Percentiles rank a stretch among this genome's conserved stretches.
Conservation (phyloP, 179 eudicot species). For the Spinacia oleracea region DNA sequence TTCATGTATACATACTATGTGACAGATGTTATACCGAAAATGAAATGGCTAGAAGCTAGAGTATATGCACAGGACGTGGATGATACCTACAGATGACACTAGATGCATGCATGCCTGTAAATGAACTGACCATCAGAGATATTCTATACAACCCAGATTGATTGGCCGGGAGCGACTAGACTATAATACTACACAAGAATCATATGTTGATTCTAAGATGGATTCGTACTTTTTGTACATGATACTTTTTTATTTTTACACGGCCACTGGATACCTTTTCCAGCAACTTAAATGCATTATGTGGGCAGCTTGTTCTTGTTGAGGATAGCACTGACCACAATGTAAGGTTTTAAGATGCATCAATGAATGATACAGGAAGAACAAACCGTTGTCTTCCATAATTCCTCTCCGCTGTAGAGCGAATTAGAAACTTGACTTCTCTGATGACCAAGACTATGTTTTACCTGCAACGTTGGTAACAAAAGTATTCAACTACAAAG, state of each 20-base stretch:
- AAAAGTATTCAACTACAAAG: no score
- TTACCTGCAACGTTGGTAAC: constrained; percentile 58
- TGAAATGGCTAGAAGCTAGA: constrained; percentile 35
- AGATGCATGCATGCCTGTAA: constrained; percentile 28
- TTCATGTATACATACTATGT: constrained; percentile 5
- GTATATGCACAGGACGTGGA: constrained; percentile 37
- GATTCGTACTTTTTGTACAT: constrained; percentile 42
- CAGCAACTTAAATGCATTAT: constrained; percentile 48
- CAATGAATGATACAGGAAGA: constrained; percentile 50
- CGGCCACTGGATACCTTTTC: constrained; percentile 66
- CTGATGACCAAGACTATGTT: constrained; percentile 70
- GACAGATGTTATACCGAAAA: constrained; percentile 29
- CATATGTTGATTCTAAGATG: constrained; percentile 76
- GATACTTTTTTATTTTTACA: constrained; percentile 37
- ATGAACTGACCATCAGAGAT: constrained; percentile 43
- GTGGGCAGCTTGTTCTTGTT: constrained; percentile 47
- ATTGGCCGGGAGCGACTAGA: constrained; percentile 40
- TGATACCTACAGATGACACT: constrained; percentile 28
- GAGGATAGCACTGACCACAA: constrained; percentile 51
- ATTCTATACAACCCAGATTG: constrained; percentile 57
- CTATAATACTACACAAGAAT: constrained; percentile 53
- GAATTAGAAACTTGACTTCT: constrained; percentile 53
- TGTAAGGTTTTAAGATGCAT: constrained; percentile 40
- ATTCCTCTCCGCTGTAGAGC: constrained; percentile 55
- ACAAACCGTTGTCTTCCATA: constrained; percentile 54